Evolutionary conservation across 2,329 filamentous ascomycete species (phyloP), one percentile per base, ranked within the genome.

Genomic region (Cytospora chrysosperma): DNA sequence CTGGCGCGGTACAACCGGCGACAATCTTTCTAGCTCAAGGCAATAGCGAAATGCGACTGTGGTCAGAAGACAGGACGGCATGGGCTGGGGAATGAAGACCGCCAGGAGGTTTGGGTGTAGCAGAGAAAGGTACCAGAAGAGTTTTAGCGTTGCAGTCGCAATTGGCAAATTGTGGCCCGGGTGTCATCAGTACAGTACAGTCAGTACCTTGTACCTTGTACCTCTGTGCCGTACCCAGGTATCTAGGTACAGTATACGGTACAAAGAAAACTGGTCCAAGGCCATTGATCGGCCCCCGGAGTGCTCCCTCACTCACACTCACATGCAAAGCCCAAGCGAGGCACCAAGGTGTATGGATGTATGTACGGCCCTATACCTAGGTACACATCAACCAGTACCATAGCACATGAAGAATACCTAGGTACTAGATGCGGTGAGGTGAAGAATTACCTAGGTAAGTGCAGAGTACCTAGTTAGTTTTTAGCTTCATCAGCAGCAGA

Each of bases 11-110:
- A 58, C 61, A 56, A 52, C 52, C 54, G 61, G 61, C 55, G 61
- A 53, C 61, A 63, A 63, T 59, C 61, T 52, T 50, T 55, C 28
- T 54, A 52, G 54, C 47, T 61, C 32, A 54, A 61, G 55, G 50
- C 54, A 28, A 53, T 34, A 56, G 49, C 52, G 53, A 58, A 62
- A 62, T 58, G 62, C 62, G 59, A 59, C 59, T 59, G 55, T 59
- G 59, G 56, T 61, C 59, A 62, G 59, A 59, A 65, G 63, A 65
- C 59, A 55, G 55, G 57, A 61, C 56, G 62, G 54, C 62, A 64
- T 61, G 62, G 62, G 62, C 43, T 49, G 59, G 59, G 59, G 59
- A 62, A 62, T 62, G 59, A 62, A 53, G 59, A 62, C 53, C 53
- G 53, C 59, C 59, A 61, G 59, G 59, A 61, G 59, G 51, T 55